phyloP scores from a whole-genome alignment of 306 rosid genomes.

The Sechiopsis laciniata region DNA sequence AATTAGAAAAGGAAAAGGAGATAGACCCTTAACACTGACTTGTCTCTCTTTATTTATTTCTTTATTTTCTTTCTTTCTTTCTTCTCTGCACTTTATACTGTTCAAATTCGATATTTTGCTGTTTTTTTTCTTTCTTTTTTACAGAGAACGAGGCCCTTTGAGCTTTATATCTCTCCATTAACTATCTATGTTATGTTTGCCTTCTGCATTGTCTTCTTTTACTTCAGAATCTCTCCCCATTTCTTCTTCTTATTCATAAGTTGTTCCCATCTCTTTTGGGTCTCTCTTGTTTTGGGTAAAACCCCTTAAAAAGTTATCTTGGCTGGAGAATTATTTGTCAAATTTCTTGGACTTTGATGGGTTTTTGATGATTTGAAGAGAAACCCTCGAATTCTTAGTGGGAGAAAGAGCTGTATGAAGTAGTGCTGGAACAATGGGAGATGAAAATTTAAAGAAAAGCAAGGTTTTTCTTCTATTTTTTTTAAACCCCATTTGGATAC shows the following conservation, averaged over 20 bases:
- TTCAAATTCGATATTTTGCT: constrained; percentile 79
- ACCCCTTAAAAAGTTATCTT: background rate
- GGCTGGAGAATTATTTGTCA: background rate
- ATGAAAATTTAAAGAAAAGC: constrained; percentile 81
- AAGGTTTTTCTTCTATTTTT: constrained; percentile 49
- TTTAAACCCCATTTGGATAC: constrained; percentile 24
- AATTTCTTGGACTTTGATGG: constrained; percentile 7
- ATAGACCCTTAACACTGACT: constrained; percentile 28
- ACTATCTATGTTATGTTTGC: constrained; percentile 22
- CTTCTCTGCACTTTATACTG: constrained; percentile 61
- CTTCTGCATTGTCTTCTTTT: constrained; percentile 83
- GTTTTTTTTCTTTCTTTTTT: constrained; percentile 27
- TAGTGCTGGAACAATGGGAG: constrained; percentile 62
- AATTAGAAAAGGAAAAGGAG: constrained; percentile 17
- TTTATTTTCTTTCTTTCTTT: constrained; percentile 19
- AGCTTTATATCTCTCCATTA: constrained; percentile 24
- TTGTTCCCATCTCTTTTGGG: constrained; percentile 26
- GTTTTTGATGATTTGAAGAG: constrained; percentile 27
- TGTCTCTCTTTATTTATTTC: constrained; percentile 13
- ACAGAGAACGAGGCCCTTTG: constrained; percentile 41
- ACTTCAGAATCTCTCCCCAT: constrained; percentile 71
- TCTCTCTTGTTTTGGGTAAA: constrained; percentile 20
- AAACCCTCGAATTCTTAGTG: constrained; percentile 29
- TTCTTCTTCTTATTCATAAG: constrained; percentile 39
- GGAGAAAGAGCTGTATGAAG: constrained; percentile 13